Evolutionary conservation across 192 early-diverging fungal genomes (phyloP), one percentile per base, ranked within the genome.

Genomic region (Jimgerdemannia flammicorona): DNA sequence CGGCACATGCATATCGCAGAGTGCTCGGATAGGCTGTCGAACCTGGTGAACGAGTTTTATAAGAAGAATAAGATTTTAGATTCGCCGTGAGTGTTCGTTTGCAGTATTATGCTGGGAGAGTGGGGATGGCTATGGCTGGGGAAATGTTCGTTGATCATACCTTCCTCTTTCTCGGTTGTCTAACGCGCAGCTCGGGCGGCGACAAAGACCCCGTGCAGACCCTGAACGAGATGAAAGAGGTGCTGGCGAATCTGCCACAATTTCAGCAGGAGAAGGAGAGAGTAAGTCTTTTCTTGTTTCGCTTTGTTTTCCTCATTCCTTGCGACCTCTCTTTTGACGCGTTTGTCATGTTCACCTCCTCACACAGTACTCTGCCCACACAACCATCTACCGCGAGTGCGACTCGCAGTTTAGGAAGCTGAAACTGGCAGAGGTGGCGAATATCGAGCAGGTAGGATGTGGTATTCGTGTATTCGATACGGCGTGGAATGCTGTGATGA

Each of bases 171-270:
- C 64, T 29, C 29, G 29, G 29, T 29, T 29, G 64, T 14, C 64
- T 65, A 65, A 65, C 64, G 64, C 64, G 67, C 67, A 68, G 29
- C 19, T 68, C 29, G 7, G 19, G 67, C 67, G 40, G 67, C 67
- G 40, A 41, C 67, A 85, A 81, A 70, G 82, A 91, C 81, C 80
- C 84, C 8, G 83, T 90, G 8, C 89, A 88, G 2, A 88, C 79
- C 54, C 79, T 96, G 14, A 95, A 96, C 67, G 87, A 93, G 40
- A 93, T 96, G 92, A 95, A 95, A 74, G 94, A 94, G 65, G 92
- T 94, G 29, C 83, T 96, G 63, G 89, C 89, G 10, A 90, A 93
- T 9, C 74, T 96, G 3, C 95, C 94, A 11, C 92, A 96, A 79
- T 96, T 90, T 78, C 94, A 95, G 78, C 92, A 94, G 54, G 84